Base-by-base conservation (phyloP, 2,329 filamentous ascomycete species). In the Ophiosphaerella korrae region DNA sequence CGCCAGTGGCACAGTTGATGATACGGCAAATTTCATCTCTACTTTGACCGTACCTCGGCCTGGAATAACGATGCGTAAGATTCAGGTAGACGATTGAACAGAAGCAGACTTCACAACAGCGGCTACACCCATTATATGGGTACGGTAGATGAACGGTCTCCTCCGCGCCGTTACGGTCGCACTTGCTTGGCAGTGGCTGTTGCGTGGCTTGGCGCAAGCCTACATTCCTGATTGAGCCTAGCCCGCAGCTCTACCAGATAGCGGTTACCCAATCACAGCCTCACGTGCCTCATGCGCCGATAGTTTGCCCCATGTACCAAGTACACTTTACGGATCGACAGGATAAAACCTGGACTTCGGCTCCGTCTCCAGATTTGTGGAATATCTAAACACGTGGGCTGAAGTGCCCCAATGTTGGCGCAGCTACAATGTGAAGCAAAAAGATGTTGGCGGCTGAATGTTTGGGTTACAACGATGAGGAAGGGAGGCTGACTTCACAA, bases 191-290 rank as follows among this genome's bases (percentile, higher is more conserved):
- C 51, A 42, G 37, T 41, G 45, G 57, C 62, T 60, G 54, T 60
- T 45, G 38, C 35, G 23, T n/a, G 40, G 33, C 63, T 66, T 56
- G 63, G 62, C 63, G 8, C 9, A 33, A 18, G 2, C 41, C 26
- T 49, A 68, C 63, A 63, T 69, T 53, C 65, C 64, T 66, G 29
- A 57, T 57, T 21, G 6, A 50, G 54, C 21, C 48, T 55, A 49
- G 44, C 45, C 46, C 42, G 32, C 33, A 40, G 35, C 38, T 38
- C 50, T 50, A 23, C 52, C 52, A 59, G 65, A 68, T 68, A 68
- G 59, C 57, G 55, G 50, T 29, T 46, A 49, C 18, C 66, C 64
- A 68, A 62, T 68, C 55, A 64, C 42, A 40, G 12, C n/a, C 46
- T 58, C 66, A 69, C 65, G 66, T 69, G 66, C 53, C 42, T 39